Conservation (phyloP, 1,284 basidiomycete species). For the Trichosporon coremiiforme region DNA sequence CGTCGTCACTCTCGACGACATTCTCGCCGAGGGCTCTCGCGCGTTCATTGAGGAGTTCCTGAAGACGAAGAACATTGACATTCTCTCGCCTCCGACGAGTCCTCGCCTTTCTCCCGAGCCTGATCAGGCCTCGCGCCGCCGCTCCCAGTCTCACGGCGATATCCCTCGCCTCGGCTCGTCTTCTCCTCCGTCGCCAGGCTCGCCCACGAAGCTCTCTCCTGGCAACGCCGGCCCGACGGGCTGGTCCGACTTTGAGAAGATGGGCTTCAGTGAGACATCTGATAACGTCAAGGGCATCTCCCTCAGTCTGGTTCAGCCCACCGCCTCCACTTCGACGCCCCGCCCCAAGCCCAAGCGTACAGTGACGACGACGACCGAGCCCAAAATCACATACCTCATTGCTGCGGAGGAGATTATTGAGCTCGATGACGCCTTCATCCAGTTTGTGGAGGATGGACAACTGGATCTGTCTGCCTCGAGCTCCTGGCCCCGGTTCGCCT, state of each 20-base stretch:
- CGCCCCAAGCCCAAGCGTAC: not conserved
- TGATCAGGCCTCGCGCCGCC: conserved; percentile 25
- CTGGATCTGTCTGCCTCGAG: conserved; percentile 33
- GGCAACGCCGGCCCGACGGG: not conserved
- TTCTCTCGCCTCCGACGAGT: conserved; percentile 21
- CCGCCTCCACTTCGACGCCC: conserved; percentile 9
- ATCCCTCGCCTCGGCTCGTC: conserved; percentile 20
- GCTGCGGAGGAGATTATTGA: conserved; percentile 38
- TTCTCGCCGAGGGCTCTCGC: conserved; percentile 33
- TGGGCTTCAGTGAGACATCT: conserved; percentile 36
- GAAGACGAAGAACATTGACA: conserved; percentile 22
- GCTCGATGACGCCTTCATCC: conserved; percentile 47
- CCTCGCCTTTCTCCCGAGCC: conserved; percentile 7
- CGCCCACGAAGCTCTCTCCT: conserved; percentile 23
- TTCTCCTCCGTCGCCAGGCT: conserved; percentile 6
- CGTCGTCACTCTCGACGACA: conserved; percentile 26
- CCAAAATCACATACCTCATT: conserved; percentile 21
- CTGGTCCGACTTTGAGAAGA: conserved; percentile 36
- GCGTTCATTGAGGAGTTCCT: conserved; percentile 30
- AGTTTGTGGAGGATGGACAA: conserved; percentile 47
- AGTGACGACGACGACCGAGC: conserved; percentile 15
- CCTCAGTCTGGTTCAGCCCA: conserved; percentile 23
- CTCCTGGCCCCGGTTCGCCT: conserved; percentile 44
- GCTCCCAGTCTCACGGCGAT: conserved; percentile 34
- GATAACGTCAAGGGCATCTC: conserved; percentile 24